A percentile compares a stretch with the other conserved stretches of the same genome.
phyloP scores from a whole-genome alignment of 169 alveolate genomes.

The Plasmodium gallinaceum region DNA sequence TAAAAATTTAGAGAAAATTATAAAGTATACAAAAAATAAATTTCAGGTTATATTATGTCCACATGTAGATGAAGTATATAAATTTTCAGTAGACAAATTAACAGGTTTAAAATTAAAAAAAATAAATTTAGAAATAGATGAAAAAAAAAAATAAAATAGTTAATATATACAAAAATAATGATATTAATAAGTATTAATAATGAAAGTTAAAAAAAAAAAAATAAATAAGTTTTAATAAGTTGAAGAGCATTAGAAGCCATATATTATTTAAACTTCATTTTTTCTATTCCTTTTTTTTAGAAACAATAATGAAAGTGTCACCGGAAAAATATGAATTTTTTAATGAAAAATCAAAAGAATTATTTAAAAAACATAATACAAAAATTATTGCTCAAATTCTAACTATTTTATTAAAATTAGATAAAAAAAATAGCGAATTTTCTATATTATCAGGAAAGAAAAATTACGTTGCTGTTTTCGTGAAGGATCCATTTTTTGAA shows the following conservation, averaged over 20 bases:
- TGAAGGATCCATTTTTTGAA: slow-evolving; percentile 74
- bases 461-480: slow-evolving; percentile 43
- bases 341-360: slow-evolving; percentile 55
- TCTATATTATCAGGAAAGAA: slow-evolving; percentile 65
- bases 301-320: slow-evolving; percentile 49
- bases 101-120: slow-evolving; percentile 21
- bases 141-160: background rate
- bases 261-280: no score
- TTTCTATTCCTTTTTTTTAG: slow-evolving; percentile 12
- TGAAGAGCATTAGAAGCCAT: no score
- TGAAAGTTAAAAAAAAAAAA: background rate
- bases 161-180: slow-evolving; percentile 1
- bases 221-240: no score
- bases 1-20: slow-evolving; percentile 48
- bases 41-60: slow-evolving; percentile 69
- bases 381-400: slow-evolving; percentile 63
- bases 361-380: slow-evolving; percentile 43
- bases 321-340: slow-evolving; percentile 69
- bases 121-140: background rate
- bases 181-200: background rate
- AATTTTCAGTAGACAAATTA: slow-evolving; percentile 60
- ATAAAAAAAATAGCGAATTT: slow-evolving; percentile 20
- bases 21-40: slow-evolving; percentile 56
- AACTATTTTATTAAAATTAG: slow-evolving; percentile 57
- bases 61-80: slow-evolving; percentile 57